Percentiles rank a stretch among this genome's conserved stretches.
These are phyloP conservation scores for Eucalyptus lansdowneana DNA, from an alignment of 345 rosid genomes.

Conservation along the genomic window DNA sequence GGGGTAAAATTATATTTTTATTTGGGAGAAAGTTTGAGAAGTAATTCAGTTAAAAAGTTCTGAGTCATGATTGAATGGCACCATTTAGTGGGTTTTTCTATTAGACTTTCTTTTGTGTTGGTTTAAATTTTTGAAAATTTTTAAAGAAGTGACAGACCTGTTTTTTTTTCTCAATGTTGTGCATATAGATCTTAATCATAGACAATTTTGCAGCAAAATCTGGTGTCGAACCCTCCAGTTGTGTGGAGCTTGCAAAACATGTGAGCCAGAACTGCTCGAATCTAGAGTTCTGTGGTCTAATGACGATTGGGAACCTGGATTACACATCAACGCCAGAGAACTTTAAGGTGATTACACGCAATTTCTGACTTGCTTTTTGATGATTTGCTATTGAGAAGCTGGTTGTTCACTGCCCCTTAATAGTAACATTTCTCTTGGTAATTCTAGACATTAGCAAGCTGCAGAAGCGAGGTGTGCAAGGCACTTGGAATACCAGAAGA, in stretches of 20 bases:
- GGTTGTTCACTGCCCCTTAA: not conserved
- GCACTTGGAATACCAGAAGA: slow-evolving; percentile 72
- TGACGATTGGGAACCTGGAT: slow-evolving; percentile 96
- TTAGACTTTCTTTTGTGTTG: not conserved
- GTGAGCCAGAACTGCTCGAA: slow-evolving; percentile 53
- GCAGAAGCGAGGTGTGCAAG: slow-evolving; percentile 86
- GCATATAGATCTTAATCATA: not conserved
- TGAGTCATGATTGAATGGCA: not conserved
- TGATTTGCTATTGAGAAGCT: not conserved
- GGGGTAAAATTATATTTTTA: not conserved
- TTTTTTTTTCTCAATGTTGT: not conserved
- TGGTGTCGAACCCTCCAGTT: slow-evolving; percentile 80
- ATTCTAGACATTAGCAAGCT: slow-evolving; percentile 60
- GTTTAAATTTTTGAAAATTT: not conserved
- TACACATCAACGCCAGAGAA: slow-evolving; percentile 92
- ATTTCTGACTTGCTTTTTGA: not conserved
- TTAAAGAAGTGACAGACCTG: not conserved
- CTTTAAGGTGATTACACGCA: slow-evolving; percentile 44
- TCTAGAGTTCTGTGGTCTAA: slow-evolving; percentile 79
- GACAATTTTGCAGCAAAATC: slow-evolving; percentile 56
- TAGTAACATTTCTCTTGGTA: not conserved
- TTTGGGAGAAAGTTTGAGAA: not conserved
- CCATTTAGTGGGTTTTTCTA: not conserved
- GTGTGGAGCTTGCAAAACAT: slow-evolving; percentile 72
- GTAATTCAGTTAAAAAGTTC: not conserved